These are phyloP conservation scores for Hibiscus syriacus DNA, from an alignment of 345 rosid genomes.

Conservation along the genomic window DNA sequence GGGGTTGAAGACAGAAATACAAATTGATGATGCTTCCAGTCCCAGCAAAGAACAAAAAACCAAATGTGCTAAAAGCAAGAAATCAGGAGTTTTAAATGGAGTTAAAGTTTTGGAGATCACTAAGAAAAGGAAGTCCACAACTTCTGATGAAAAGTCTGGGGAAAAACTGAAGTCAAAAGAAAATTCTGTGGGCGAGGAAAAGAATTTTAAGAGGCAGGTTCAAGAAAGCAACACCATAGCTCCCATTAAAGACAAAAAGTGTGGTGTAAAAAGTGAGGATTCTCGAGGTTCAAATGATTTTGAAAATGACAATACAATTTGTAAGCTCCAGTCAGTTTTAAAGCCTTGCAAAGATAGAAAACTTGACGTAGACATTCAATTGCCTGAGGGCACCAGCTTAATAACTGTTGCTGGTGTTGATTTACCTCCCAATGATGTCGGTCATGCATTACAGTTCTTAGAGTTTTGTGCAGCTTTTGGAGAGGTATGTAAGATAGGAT, in stretches of 20 bases:
- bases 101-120: slow-evolving; percentile 6
- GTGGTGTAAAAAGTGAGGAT: background rate
- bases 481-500: slow-evolving; percentile 32
- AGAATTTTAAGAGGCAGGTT: background rate
- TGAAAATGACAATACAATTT: slow-evolving; percentile 9
- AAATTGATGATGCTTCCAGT: too few species aligned
- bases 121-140: background rate
- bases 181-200: slow-evolving; percentile 2
- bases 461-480: slow-evolving; percentile 81
- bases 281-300: slow-evolving; percentile 11
- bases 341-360: slow-evolving; percentile 13
- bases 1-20: too few species aligned
- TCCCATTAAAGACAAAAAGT: background rate
- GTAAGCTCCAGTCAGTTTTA: slow-evolving; percentile 2
- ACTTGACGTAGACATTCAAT: slow-evolving; percentile 22
- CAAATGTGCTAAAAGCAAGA: too few species aligned
- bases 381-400: slow-evolving; percentile 48
- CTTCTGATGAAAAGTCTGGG: background rate
- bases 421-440: slow-evolving; percentile 49
- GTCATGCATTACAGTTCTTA: slow-evolving; percentile 64
- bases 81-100: background rate
- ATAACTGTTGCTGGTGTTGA: slow-evolving; percentile 53
- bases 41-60: too few species aligned
- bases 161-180: slow-evolving; percentile 2
- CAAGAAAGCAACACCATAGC: background rate